Conservation (phyloP, 306 rosid genomes). For the Vachellia collinsii region DNA sequence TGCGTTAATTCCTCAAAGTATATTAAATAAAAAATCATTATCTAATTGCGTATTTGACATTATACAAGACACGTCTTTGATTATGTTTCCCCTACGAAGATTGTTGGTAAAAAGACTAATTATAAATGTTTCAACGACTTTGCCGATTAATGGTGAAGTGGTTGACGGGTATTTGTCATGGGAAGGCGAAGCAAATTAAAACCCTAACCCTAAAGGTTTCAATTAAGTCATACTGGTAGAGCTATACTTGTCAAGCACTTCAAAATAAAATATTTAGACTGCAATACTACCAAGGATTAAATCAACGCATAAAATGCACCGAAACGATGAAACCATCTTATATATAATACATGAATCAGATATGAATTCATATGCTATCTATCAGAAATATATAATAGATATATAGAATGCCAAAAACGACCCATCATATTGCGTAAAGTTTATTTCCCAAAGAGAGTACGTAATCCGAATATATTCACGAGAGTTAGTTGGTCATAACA, state of each 20-base stretch:
- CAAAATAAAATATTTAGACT: constrained; percentile 43
- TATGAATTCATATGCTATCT: constrained; percentile 29
- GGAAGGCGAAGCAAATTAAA: constrained; percentile 29
- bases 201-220: constrained; percentile 46
- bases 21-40: not conserved
- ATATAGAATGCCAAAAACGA: constrained; percentile 37
- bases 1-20: not conserved
- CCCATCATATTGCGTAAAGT: constrained; percentile 5
- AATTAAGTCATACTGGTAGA: constrained; percentile 35
- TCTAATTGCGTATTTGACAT: constrained; percentile 18
- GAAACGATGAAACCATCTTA: constrained; percentile 28
- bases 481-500: constrained; percentile 49
- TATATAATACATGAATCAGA: constrained; percentile 3
- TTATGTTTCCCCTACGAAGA: not conserved
- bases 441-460: constrained; percentile 43
- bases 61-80: constrained; percentile 32
- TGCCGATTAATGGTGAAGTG: constrained; percentile 49
- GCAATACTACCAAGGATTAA: constrained; percentile 25
- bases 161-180: constrained; percentile 52
- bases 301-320: not conserved
- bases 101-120: not conserved
- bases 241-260: constrained; percentile 68
- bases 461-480: constrained; percentile 36
- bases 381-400: constrained; percentile 34
- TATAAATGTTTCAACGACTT: constrained; percentile 21